Percentiles rank a stretch among this genome's conserved stretches.
Conservation (phyloP, 257 asterid genomes). For the Osmanthus fragrans region DNA sequence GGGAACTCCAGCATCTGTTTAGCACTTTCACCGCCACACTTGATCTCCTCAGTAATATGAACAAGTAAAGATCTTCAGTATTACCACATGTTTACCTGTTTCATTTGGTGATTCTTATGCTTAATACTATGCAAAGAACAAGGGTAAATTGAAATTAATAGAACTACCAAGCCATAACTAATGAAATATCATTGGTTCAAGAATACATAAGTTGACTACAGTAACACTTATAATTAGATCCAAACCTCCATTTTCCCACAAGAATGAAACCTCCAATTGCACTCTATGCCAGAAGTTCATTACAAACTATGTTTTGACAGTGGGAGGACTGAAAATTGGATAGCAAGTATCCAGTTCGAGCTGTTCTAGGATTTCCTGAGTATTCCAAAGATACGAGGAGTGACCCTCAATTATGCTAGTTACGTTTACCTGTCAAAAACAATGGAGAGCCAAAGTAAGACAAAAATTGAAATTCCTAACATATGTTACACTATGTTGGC, state of each 20-base stretch:
- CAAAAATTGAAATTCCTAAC: background rate
- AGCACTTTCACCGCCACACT: background rate
- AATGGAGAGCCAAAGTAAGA: background rate
- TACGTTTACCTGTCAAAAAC: slow-evolving; percentile 62
- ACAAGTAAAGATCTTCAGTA: background rate
- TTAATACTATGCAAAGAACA: background rate
- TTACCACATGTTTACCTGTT: background rate
- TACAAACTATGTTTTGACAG: slow-evolving; percentile 25
- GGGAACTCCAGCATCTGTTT: background rate
- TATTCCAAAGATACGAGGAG: slow-evolving; percentile 84
- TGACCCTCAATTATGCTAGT: slow-evolving; percentile 85
- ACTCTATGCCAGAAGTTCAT: background rate
- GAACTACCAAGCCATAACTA: background rate
- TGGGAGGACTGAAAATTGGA: slow-evolving; percentile 52
- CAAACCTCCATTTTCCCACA: background rate
- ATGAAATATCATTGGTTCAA: background rate
- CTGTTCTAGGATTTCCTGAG: slow-evolving; percentile 70
- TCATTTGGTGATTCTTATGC: background rate
- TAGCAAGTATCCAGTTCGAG: slow-evolving; percentile 71
- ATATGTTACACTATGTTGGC: background rate
- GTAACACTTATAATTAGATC: background rate
- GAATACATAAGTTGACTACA: background rate
- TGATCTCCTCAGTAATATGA: background rate
- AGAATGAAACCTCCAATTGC: background rate
- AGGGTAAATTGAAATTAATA: background rate